Evolutionary conservation across 345 rosid genomes (phyloP).

Genomic region (Bruguiera parviflora): DNA sequence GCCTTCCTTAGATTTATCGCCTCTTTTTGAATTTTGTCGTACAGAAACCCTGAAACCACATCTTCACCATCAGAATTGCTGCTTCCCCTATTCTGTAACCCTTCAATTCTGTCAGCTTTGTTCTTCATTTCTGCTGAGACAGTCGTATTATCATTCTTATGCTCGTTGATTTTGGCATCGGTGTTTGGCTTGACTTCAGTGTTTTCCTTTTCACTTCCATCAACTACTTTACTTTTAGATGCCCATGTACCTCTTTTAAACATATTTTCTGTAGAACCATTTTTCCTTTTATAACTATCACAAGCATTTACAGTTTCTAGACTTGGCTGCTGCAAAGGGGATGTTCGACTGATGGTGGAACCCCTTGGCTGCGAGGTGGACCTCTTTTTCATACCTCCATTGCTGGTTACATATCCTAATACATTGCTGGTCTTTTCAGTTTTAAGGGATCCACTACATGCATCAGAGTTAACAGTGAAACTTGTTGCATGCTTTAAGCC

Average conservation of each 20-base stretch:
- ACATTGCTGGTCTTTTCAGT: slow-evolving; percentile 56
- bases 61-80: slow-evolving; percentile 32
- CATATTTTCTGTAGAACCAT: slow-evolving; percentile 31
- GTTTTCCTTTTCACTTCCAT: slow-evolving; percentile 67
- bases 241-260: slow-evolving; percentile 48
- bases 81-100: slow-evolving; percentile 11
- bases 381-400: slow-evolving; percentile 60
- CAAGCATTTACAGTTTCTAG: slow-evolving; percentile 24
- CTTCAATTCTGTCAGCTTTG: neutral
- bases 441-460: slow-evolving; percentile 38
- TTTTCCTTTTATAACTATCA: slow-evolving; percentile 32
- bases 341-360: slow-evolving; percentile 35
- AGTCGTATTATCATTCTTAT: slow-evolving; percentile 19
- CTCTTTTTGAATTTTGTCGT: slow-evolving; percentile 87
- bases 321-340: slow-evolving; percentile 43
- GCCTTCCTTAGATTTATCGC: slow-evolving; percentile 58
- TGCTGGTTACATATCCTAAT: slow-evolving; percentile 67
- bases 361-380: slow-evolving; percentile 67
- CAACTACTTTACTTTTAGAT: slow-evolving; percentile 50
- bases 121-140: slow-evolving; percentile 17
- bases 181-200: slow-evolving; percentile 34
- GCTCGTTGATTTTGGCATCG: slow-evolving; percentile 13
- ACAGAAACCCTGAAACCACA: slow-evolving; percentile 78
- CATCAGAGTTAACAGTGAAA: slow-evolving; percentile 23
- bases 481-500: slow-evolving; percentile 46